Base-by-base conservation (phyloP, 345 rosid species). In the Hirschfeldia incana region DNA sequence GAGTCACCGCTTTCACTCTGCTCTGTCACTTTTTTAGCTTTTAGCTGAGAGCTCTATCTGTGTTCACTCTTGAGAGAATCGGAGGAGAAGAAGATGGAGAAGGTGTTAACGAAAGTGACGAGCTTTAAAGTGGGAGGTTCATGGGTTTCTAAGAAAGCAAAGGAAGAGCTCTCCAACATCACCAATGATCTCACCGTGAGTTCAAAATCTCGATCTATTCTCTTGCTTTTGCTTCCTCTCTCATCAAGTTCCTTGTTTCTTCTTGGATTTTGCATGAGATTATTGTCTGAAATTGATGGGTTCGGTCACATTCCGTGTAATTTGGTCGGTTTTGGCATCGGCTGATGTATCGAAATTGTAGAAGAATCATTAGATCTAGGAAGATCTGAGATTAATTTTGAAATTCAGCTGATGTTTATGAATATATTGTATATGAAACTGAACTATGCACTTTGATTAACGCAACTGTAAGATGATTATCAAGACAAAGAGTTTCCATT, bases 71-170 rank as follows among this genome's bases (percentile, higher is more conserved):
- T 6, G 2, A 67, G 64, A 57, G 76, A 65, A 21, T 37, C 65
- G 34, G 62, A 61, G 67, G 34, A 21, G 36, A 26, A 44, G 72
- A 57, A 49, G 78, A 93, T 95, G 99, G 99, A 95, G 90, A 92
- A 86, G 70, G 99, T 98, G 6, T 75, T 95, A 29, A 90, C 98
- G 33, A 93, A 87, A 84, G 97, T 95, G 59, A 84, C 85, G 78
- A 93, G 98, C 91, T 87, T 95, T 36, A 95, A 90, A 78, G 90
- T 91, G 2, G 91, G 95, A 39, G 78, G 91, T 67, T 85, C 85
- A 3, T 94, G 98, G 98, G 89, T 94, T 87, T 90, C 98, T 0
- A 94, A 88, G 87, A 91, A 90, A 84, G 98, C 98, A 61, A 92
- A 91, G 82, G 92, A 88, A 72, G 98, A 94, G 86, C 72, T 94